Percentiles rank a stretch among this genome's conserved stretches.
phyloP scores from a whole-genome alignment of 345 rosid species.

The Eucalyptus sideroxylon region DNA sequence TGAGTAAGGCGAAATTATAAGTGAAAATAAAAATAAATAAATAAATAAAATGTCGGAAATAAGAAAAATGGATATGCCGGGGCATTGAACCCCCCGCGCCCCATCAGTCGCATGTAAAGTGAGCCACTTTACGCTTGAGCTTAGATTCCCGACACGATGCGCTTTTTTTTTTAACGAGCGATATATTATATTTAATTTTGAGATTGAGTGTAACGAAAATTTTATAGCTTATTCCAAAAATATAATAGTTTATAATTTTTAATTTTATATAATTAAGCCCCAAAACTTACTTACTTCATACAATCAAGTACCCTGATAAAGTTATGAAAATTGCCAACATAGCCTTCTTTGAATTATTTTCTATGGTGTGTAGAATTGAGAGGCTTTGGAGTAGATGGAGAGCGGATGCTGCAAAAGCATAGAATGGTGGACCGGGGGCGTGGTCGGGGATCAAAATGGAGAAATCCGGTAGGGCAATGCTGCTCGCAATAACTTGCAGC shows the following conservation, averaged over 20 bases:
- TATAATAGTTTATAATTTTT: accelerated
- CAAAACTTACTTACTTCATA: accelerated
- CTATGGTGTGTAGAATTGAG: too few species aligned
- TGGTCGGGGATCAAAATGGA: background rate
- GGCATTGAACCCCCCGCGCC: background rate
- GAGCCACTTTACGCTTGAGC: background rate
- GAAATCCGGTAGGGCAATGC: background rate
- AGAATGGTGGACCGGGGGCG: background rate
- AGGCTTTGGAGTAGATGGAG: background rate
- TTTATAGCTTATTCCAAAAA: background rate
- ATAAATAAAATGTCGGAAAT: background rate
- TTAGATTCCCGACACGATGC: background rate
- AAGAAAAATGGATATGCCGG: background rate
- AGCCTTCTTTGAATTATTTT: too few species aligned
- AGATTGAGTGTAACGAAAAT: background rate
- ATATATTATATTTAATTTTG: background rate
- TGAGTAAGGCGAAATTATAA: background rate
- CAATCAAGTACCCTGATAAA: background rate
- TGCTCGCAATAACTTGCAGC: too few species aligned
- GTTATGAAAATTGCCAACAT: accelerated
- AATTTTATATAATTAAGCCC: background rate
- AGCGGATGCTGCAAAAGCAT: background rate
- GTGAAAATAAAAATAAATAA: background rate
- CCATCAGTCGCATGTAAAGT: background rate
- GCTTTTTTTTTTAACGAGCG: background rate